phyloP scores from a whole-genome alignment of 2,329 filamentous ascomycete species.

The Ilyonectria sp. region DNA sequence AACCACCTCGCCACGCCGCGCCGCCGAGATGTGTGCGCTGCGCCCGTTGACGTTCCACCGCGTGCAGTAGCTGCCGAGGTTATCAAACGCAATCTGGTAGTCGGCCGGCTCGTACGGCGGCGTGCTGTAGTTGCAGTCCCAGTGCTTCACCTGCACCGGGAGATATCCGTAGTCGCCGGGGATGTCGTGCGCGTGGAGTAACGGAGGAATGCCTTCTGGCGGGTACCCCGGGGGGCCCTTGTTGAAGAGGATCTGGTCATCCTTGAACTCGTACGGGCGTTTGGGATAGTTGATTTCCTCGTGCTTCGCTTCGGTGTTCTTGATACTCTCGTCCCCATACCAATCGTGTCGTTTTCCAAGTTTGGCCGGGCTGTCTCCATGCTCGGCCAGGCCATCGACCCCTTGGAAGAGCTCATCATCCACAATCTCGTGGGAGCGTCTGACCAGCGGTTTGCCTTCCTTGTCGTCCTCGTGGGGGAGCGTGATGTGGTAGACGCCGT shows the following conservation, averaged over 20 bases:
- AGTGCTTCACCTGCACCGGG: not conserved
- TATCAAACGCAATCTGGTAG: constrained; percentile 12
- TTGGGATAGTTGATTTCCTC: not conserved
- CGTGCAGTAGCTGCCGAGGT: constrained; percentile 21
- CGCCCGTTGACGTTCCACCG: not conserved
- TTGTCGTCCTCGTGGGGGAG: constrained; percentile 7
- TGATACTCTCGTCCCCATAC: too few relatives aligned
- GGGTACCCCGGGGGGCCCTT: not conserved
- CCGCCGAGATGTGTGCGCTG: constrained; percentile 20
- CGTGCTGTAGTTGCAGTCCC: constrained; percentile 15
- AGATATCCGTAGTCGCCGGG: not conserved
- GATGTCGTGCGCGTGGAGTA: not conserved
- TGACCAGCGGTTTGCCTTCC: not conserved
- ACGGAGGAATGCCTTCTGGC: not conserved
- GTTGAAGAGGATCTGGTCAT: too few relatives aligned
- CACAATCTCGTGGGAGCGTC: not conserved
- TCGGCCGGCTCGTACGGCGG: not conserved
- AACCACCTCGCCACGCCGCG: constrained; percentile 17
- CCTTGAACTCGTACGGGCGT: not conserved
- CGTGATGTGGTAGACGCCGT: constrained; percentile 24
- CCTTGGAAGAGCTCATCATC: too few relatives aligned
- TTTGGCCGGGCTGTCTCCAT: too few relatives aligned
- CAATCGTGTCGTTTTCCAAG: too few relatives aligned
- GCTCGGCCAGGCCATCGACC: not conserved
- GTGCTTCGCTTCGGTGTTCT: not conserved